Evolutionary conservation across 176 grass and related monocot species (phyloP), one percentile per base, ranked within the genome.

Genomic region (Echinochloa phyllopogon): DNA sequence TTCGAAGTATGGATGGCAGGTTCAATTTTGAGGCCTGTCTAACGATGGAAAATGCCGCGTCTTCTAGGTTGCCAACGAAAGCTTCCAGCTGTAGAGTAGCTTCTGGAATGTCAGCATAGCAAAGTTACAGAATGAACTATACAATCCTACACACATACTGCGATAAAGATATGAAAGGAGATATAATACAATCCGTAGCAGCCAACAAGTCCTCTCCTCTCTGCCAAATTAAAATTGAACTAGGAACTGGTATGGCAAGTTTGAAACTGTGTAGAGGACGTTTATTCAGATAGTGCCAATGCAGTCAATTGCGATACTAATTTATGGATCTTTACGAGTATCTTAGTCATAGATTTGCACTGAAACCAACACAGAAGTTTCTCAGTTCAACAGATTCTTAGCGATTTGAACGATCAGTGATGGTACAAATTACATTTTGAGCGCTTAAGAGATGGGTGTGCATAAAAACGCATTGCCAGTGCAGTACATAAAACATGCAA

Each of bases 21-120:
- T 84, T 87, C 47, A 85, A 72, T 81, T 81, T 90, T 38, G 89
- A 87, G 42, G 89, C 78, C 62, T 89, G 89, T 18, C 87, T 86
- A 67, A 95, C 60, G 24, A 95, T 94, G 29, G 89, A 83, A 78
- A 91, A 95, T 78, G 93, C 45, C 64, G 50, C 74, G 92, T 98
- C 93, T 94, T 98, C 96, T 62, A 98, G 91, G 63, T 98, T 92
- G 61, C 96, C 96, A 76, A 98, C 96, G 85, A 98, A 89, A 88
- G 91, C 85, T 89, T 98, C 93, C 84, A 98, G 86, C 82, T 94
- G 83, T 88, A 98, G 88, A 79, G 93, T 84, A 88, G 88, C 87
- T 86, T 94, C 96, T 95, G 91, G 89, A 95, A 90, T 53, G 81
- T 83, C 78, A 94, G 90, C 84, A 44, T 24, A 90, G 69, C 37